Conservation (phyloP, 1,284 basidiomycete species). For the Grifola frondosa region DNA sequence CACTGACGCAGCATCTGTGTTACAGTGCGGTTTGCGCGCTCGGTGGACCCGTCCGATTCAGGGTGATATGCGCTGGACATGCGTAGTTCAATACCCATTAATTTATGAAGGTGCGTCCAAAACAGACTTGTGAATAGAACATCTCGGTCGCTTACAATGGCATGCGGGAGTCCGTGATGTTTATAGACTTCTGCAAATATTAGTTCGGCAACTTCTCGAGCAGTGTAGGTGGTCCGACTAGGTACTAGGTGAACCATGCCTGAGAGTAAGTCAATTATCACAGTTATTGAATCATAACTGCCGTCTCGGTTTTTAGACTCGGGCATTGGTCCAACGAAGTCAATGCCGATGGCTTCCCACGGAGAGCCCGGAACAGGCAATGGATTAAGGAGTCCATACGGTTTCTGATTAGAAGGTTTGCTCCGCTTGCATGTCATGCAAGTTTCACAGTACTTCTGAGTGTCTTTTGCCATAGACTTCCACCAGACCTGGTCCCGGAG, state of each 20-base stretch:
- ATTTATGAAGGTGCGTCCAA: conserved; percentile 37
- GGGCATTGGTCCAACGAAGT: conserved; percentile 38
- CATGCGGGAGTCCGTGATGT: conserved; percentile 38
- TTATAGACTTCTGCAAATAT: conserved; percentile 37
- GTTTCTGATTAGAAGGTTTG: conserved; percentile 22
- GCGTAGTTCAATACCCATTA: conserved; percentile 33
- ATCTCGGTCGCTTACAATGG: conserved; percentile 43
- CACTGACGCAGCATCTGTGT: conserved; percentile 37
- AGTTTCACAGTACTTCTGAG: conserved; percentile 21
- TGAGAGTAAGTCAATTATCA: conserved; percentile 35
- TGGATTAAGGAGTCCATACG: conserved; percentile 23
- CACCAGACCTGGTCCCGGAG: conserved; percentile 30
- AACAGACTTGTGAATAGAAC: conserved; percentile 40
- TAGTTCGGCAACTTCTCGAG: conserved; percentile 38
- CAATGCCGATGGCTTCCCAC: conserved; percentile 33
- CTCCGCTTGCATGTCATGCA: conserved; percentile 24
- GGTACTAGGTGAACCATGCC: conserved; percentile 33
- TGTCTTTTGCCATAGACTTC: conserved; percentile 24
- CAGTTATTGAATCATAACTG: conserved; percentile 28
- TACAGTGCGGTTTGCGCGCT: conserved; percentile 18
- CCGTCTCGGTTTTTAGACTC: conserved; percentile 26
- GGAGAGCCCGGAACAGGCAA: conserved; percentile 20
- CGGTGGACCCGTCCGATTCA: conserved; percentile 39
- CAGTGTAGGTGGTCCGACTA: conserved; percentile 26
- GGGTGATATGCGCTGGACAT: conserved; percentile 46